These are phyloP conservation scores for Blastomyces emzantsi DNA, from an alignment of 2,329 filamentous ascomycete genomes.

Conservation along the genomic window DNA sequence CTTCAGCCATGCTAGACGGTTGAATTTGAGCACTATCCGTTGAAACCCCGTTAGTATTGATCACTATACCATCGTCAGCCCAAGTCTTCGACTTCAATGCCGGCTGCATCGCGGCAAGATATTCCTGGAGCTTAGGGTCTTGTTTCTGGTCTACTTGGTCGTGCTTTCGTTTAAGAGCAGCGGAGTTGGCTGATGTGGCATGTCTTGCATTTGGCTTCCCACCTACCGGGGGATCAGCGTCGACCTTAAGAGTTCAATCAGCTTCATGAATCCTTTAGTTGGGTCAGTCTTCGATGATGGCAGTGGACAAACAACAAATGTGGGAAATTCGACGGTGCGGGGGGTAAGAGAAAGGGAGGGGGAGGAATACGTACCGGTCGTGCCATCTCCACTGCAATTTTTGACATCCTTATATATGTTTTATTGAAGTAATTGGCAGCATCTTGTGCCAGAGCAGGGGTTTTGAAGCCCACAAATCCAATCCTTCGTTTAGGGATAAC, in stretches of 20 bases:
- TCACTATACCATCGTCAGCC: constrained; percentile 45
- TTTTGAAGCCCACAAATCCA: constrained; percentile 91
- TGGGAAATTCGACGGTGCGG: not conserved
- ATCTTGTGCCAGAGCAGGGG: constrained; percentile 64
- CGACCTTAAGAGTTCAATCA: constrained; percentile 35
- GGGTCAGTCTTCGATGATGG: constrained; percentile 19
- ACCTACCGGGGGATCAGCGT: constrained; percentile 26
- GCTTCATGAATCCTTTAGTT: constrained; percentile 28
- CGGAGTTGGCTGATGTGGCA: constrained; percentile 16
- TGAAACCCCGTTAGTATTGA: constrained; percentile 20
- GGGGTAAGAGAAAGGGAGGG: constrained; percentile 13
- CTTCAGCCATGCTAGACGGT: constrained; percentile 33
- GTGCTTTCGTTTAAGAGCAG: constrained; percentile 35
- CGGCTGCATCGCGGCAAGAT: constrained; percentile 69
- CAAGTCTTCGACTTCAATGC: constrained; percentile 56
- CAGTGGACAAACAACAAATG: constrained; percentile 16
- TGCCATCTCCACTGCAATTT: constrained; percentile 80
- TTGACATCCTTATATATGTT: constrained; percentile 92
- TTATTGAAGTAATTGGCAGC: constrained; percentile 94
- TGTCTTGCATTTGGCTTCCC: constrained; percentile 18
- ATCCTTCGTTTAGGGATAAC: constrained; percentile 83
- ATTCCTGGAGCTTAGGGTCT: constrained; percentile 79
- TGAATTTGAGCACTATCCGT: constrained; percentile 19
- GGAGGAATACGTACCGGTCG: constrained; percentile 54
- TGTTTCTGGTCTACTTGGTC: constrained; percentile 50